Evolutionary conservation across 768 basidiomycete species (phyloP).

Genomic region (Fomitopsis pulvina): DNA sequence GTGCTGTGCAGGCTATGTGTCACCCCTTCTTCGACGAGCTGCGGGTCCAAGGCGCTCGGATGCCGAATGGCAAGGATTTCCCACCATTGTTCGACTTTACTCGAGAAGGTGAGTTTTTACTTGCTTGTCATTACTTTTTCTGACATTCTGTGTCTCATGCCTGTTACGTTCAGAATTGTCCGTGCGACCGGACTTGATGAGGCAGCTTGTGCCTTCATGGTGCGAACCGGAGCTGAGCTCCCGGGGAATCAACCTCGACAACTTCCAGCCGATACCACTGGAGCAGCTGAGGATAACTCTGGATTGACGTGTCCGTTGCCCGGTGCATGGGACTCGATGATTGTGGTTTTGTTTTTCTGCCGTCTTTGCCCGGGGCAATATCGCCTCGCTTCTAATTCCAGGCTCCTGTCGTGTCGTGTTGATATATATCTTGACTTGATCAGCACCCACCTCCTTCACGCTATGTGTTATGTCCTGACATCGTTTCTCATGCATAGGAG

Average conservation of each 20-base stretch:
- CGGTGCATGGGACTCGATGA: slow-evolving; percentile 15
- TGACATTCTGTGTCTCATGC: no score
- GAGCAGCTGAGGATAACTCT: slow-evolving; percentile 92
- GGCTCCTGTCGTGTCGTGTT: slow-evolving; percentile 11
- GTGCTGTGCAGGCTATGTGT: slow-evolving; percentile 87
- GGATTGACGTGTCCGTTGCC: slow-evolving; percentile 48
- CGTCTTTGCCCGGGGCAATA: no score
- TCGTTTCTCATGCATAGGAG: not conserved
- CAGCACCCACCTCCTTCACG: slow-evolving; percentile 9
- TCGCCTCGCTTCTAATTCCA: no score
- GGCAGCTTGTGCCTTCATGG: slow-evolving; percentile 83
- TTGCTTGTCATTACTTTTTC: slow-evolving; percentile 4
- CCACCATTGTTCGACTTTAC: slow-evolving; percentile 94
- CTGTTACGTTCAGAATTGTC: slow-evolving; percentile 99
- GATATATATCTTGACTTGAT: slow-evolving; percentile 43
- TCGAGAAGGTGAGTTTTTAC: slow-evolving; percentile 68
- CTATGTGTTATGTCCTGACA: slow-evolving; percentile 1
- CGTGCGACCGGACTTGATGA: slow-evolving; percentile 90
- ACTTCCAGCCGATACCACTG: slow-evolving; percentile 95
- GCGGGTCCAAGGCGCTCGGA: slow-evolving; percentile 80
- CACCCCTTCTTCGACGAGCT: slow-evolving; percentile 98
- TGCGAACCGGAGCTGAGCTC: slow-evolving; percentile 85
- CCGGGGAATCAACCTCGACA: slow-evolving; percentile 81
- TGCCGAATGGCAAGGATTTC: slow-evolving; percentile 97
- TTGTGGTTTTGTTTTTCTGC: slow-evolving; percentile 2